Conservation (phyloP, 164 flowering plant species). For the Nymphaea colorata region DNA sequence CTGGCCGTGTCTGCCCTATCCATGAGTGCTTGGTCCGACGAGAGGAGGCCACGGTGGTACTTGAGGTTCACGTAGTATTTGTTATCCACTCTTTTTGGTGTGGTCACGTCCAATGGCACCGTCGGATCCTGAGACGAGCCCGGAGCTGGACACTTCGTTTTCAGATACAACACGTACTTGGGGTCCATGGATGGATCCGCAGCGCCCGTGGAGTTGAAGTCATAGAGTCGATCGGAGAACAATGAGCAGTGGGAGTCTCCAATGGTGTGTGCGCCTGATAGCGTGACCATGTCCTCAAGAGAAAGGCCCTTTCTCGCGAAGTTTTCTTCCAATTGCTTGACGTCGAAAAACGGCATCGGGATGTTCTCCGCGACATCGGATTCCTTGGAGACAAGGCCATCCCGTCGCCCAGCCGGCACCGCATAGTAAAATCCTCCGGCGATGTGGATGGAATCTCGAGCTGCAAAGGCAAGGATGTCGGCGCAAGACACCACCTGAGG, state of each 20-base stretch:
- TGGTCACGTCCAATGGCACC: background rate
- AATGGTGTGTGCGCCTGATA: conserved; percentile 10
- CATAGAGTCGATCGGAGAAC: conserved; percentile 7
- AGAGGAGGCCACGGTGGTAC: conserved; percentile 3
- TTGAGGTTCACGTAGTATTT: conserved; percentile 4
- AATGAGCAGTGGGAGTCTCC: conserved; percentile 9
- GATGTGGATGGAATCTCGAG: conserved; percentile 4
- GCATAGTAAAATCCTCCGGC: conserved; percentile 2
- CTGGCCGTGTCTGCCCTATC: background rate
- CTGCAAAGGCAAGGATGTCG: conserved; percentile 10
- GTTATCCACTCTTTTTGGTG: conserved; percentile 2
- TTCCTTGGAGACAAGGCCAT: conserved; percentile 2
- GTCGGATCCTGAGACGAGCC: background rate
- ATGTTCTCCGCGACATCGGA: background rate
- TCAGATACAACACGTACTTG: background rate
- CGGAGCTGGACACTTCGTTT: conserved; percentile 3
- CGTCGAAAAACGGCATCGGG: conserved; percentile 3
- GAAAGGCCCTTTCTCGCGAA: conserved; percentile 4
- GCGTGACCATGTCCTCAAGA: conserved; percentile 8
- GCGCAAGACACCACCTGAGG: conserved; percentile 6
- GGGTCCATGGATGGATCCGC: conserved; percentile 6
- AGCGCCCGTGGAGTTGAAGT: conserved; percentile 6
- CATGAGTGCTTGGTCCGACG: conserved; percentile 5
- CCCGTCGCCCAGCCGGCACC: conserved; percentile 7
- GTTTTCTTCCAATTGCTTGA: conserved; percentile 3